phyloP scores from a whole-genome alignment of 2,329 filamentous ascomycete genomes.

The Rhexocercosporidium sp. region DNA sequence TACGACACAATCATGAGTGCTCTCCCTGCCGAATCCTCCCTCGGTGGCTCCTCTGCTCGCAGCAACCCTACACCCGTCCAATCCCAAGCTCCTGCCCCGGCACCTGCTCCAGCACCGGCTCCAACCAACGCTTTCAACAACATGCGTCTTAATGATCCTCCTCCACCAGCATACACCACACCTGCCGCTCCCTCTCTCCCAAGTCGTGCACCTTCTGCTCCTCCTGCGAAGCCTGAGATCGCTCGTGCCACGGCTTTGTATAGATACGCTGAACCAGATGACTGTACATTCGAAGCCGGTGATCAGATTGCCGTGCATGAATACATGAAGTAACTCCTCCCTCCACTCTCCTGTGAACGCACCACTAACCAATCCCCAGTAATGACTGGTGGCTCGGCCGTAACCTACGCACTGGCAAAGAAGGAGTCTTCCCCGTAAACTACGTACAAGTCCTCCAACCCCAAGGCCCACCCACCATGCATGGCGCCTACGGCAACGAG shows the following conservation, averaged over 20 bases:
- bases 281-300: conserved; percentile 79
- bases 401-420: conserved; percentile 79
- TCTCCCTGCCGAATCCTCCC: conserved; percentile 73
- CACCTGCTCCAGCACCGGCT: conserved; percentile 37
- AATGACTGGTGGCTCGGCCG: conserved; percentile 95
- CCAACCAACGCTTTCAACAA: conserved; percentile 25
- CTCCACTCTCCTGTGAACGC: not conserved
- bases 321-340: conserved; percentile 74
- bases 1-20: conserved; percentile 76
- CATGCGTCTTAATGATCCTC: conserved; percentile 28
- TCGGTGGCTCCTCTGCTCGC: conserved; percentile 43
- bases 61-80: conserved; percentile 39
- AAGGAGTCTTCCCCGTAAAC: conserved; percentile 94
- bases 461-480: conserved; percentile 4
- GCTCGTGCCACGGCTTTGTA: conserved; percentile 82
- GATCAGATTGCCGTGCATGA: conserved; percentile 82
- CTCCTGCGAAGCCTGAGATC: conserved; percentile 58
- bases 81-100: conserved; percentile 44
- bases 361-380: conserved; percentile 20
- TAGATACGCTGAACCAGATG: conserved; percentile 80
- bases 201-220: conserved; percentile 29
- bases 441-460: conserved; percentile 73
- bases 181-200: conserved; percentile 47
- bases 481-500: conserved; percentile 43
- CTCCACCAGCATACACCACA: conserved; percentile 33